Evolutionary conservation across 1,284 basidiomycete species (phyloP).

Genomic region (Polyporus tsugae): DNA sequence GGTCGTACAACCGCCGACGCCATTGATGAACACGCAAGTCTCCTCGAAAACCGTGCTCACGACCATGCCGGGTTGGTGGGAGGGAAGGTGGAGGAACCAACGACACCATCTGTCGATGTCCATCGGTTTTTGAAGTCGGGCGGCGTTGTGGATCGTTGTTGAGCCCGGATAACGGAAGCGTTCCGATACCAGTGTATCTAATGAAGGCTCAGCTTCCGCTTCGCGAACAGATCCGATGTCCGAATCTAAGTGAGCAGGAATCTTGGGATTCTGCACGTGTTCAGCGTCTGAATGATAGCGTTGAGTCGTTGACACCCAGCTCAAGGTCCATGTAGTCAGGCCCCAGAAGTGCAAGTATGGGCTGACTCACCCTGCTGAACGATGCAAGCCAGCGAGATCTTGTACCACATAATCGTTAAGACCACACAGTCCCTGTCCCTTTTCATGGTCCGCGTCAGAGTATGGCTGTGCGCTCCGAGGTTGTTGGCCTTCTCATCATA

Average conservation of each 20-base stretch:
- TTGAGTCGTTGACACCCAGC: neutral
- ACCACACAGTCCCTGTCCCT: neutral
- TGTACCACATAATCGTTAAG: neutral
- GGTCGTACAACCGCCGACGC: neutral
- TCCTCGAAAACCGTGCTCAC: neutral
- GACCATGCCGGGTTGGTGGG: neutral
- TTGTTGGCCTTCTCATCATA: neutral
- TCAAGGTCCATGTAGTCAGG: neutral
- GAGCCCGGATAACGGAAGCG: neutral
- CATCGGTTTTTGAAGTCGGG: neutral
- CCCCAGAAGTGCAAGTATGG: neutral
- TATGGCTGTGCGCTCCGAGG: neutral
- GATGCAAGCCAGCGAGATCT: neutral
- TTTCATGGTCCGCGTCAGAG: neutral
- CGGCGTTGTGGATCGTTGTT: neutral
- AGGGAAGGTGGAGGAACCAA: neutral
- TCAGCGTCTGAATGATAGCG: no score
- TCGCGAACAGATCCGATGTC: neutral
- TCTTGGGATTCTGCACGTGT: neutral
- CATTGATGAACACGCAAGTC: neutral
- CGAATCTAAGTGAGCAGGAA: neutral
- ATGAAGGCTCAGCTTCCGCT: neutral
- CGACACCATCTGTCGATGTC: neutral
- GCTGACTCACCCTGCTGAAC: neutral
- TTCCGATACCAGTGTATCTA: neutral